These are phyloP conservation scores for Hymenoscyphus fructigenus DNA, from an alignment of 2,329 filamentous ascomycete genomes.

Conservation along the genomic window DNA sequence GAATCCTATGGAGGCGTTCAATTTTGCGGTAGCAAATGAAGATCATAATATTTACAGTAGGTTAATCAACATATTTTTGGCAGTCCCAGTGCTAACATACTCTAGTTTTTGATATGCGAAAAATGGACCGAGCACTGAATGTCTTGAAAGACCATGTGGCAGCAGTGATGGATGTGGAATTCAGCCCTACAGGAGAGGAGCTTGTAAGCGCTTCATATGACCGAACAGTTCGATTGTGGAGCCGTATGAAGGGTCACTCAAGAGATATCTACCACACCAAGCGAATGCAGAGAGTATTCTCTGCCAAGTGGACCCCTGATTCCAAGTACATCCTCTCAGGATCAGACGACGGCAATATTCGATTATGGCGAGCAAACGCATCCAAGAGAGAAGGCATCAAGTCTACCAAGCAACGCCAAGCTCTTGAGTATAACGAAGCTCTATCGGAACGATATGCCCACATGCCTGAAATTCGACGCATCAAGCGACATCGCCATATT, in stretches of 20 bases:
- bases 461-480: conserved; percentile 93
- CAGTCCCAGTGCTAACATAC: background rate
- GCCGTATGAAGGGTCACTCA: conserved; percentile 75
- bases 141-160: conserved; percentile 85
- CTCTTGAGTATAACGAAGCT: conserved; percentile 88
- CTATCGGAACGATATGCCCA: conserved; percentile 82
- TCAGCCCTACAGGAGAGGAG: conserved; percentile 90
- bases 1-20: conserved; percentile 97
- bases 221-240: conserved; percentile 84
- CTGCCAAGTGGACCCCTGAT: conserved; percentile 81
- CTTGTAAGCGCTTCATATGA: conserved; percentile 89
- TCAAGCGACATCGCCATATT: conserved; percentile 85
- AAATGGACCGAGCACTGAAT: conserved; percentile 83
- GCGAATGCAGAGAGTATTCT: conserved; percentile 94
- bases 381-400: conserved; percentile 83
- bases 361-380: conserved; percentile 87
- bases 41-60: conserved; percentile 54
- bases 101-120: conserved; percentile 83
- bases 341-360: conserved; percentile 88
- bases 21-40: conserved; percentile 89
- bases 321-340: conserved; percentile 86
- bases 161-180: conserved; percentile 96
- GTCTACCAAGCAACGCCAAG: conserved; percentile 78
- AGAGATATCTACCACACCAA: conserved; percentile 97
- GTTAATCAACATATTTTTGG: background rate